phyloP scores from a whole-genome alignment of 768 basidiomycete species.

The Psilocybe cubensis region DNA sequence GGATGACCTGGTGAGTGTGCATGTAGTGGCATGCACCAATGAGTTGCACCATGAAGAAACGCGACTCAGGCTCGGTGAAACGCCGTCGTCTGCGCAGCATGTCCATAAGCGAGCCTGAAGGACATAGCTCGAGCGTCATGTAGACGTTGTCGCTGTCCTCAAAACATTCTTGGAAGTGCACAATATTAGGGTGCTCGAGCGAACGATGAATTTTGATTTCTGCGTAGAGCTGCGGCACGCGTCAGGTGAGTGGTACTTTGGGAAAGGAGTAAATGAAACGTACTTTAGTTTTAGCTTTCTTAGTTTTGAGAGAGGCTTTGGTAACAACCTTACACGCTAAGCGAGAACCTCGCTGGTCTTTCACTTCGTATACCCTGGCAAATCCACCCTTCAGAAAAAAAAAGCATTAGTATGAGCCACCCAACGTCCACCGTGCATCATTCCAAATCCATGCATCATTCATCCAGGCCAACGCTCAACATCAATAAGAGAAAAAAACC shows the following conservation, averaged over 20 bases:
- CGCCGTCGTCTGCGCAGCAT: slow-evolving; percentile 85
- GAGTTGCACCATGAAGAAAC: slow-evolving; percentile 93
- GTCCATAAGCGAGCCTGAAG: slow-evolving; percentile 89
- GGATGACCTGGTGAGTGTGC: slow-evolving; percentile 96
- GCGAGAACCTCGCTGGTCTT: slow-evolving; percentile 63
- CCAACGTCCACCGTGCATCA: too few species aligned
- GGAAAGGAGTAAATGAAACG: slow-evolving; percentile 10
- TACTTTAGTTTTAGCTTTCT: slow-evolving; percentile 97
- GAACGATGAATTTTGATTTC: slow-evolving; percentile 98
- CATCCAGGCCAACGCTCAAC: background rate
- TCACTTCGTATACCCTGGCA: slow-evolving; percentile 95
- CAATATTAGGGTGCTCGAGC: slow-evolving; percentile 91
- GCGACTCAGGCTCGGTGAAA: slow-evolving; percentile 90
- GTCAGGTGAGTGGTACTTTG: background rate
- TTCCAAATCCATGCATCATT: background rate
- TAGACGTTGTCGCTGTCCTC: slow-evolving; percentile 96
- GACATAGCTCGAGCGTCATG: slow-evolving; percentile 94
- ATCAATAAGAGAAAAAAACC: slow-evolving; percentile 26
- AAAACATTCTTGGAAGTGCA: slow-evolving; percentile 90
- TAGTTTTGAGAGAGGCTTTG: slow-evolving; percentile 89
- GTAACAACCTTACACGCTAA: slow-evolving; percentile 94
- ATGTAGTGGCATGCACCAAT: slow-evolving; percentile 97
- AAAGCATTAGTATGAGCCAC: background rate
- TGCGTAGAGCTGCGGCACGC: slow-evolving; percentile 76
- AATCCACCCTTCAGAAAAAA: slow-evolving; percentile 73